Evolutionary conservation across 805 yeast genomes (phyloP).

Genomic region (Wickerhamomyces queroliae): DNA sequence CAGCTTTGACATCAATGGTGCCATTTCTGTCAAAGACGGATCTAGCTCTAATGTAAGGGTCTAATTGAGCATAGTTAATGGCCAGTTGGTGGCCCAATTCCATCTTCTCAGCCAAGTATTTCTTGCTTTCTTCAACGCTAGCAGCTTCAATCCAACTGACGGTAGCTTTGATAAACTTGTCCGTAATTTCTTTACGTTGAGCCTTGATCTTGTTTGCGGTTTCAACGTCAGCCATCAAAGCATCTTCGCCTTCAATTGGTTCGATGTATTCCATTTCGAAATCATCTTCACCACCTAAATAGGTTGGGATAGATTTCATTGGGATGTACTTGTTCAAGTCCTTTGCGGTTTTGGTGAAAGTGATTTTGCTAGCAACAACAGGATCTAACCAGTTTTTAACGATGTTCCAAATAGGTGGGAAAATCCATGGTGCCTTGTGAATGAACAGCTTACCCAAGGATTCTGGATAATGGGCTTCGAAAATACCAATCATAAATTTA

Average conservation of each 20-base stretch:
- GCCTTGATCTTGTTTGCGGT: slow-evolving; percentile 37
- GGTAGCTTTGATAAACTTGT: slow-evolving; percentile 58
- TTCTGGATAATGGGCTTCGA: slow-evolving; percentile 97
- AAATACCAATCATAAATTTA: slow-evolving; percentile 79
- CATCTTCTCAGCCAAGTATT: slow-evolving; percentile 48
- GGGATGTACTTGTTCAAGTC: slow-evolving; percentile 66
- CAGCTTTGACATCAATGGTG: slow-evolving; percentile 5
- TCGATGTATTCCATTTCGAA: slow-evolving; percentile 51
- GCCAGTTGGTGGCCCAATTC: slow-evolving; percentile 46
- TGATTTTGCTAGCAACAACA: slow-evolving; percentile 87
- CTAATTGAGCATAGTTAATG: slow-evolving; percentile 61
- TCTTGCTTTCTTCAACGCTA: slow-evolving; percentile 40
- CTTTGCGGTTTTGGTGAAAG: slow-evolving; percentile 64
- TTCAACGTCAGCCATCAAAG: slow-evolving; percentile 35
- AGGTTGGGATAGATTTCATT: slow-evolving; percentile 53
- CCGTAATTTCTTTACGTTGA: slow-evolving; percentile 50
- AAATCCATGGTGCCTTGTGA: slow-evolving; percentile 96
- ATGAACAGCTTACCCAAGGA: slow-evolving; percentile 78
- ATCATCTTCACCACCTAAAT: slow-evolving; percentile 68
- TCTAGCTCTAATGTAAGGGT: slow-evolving; percentile 78
- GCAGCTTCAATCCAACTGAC: slow-evolving; percentile 72
- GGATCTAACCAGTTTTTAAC: slow-evolving; percentile 95
- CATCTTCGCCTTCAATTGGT: slow-evolving; percentile 60
- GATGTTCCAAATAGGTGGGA: slow-evolving; percentile 90
- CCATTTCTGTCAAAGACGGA: slow-evolving; percentile 77